phyloP scores from a whole-genome alignment of 176 grass and related monocot species.

The Puya raimondii region DNA sequence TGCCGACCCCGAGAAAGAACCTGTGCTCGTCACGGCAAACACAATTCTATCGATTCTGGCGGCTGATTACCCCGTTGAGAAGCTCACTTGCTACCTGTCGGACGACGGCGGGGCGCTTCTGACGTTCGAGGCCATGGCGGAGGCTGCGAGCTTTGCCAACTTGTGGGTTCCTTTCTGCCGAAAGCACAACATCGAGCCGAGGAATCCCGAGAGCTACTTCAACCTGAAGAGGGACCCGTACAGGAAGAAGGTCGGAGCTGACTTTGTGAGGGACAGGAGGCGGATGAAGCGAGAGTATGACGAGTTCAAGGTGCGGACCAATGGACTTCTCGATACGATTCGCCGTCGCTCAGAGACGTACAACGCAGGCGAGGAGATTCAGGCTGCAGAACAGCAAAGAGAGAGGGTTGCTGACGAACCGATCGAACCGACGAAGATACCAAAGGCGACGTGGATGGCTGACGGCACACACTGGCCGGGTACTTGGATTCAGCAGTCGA shows the following conservation, averaged over 20 bases:
- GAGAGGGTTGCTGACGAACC: constrained; percentile 24
- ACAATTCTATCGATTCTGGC: constrained; percentile 92
- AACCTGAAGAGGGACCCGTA: constrained; percentile 77
- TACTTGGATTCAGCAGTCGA: constrained; percentile 56
- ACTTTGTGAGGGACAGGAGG: constrained; percentile 83
- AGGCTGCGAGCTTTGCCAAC: constrained; percentile 68
- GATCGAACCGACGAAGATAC: constrained; percentile 19
- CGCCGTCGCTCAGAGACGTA: constrained; percentile 49
- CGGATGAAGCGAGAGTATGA: constrained; percentile 76
- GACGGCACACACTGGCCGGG: constrained; percentile 70
- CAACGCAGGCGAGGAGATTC: constrained; percentile 42
- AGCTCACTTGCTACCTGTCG: constrained; percentile 74
- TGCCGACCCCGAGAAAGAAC: constrained; percentile 82
- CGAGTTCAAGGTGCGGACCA: constrained; percentile 72
- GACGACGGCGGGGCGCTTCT: constrained; percentile 77
- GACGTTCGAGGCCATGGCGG: constrained; percentile 81
- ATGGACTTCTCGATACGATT: constrained; percentile 48
- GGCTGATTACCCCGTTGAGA: constrained; percentile 71
- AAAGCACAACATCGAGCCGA: constrained; percentile 74
- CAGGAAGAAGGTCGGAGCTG: constrained; percentile 57
- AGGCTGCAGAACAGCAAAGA: constrained; percentile 29
- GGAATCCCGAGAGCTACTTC: constrained; percentile 75
- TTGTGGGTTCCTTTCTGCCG: constrained; percentile 89
- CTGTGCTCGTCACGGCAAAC: constrained; percentile 71
- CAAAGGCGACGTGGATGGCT: constrained; percentile 54